Conservation (phyloP, 768 basidiomycete genomes). For the Lentinus tigrinus region DNA sequence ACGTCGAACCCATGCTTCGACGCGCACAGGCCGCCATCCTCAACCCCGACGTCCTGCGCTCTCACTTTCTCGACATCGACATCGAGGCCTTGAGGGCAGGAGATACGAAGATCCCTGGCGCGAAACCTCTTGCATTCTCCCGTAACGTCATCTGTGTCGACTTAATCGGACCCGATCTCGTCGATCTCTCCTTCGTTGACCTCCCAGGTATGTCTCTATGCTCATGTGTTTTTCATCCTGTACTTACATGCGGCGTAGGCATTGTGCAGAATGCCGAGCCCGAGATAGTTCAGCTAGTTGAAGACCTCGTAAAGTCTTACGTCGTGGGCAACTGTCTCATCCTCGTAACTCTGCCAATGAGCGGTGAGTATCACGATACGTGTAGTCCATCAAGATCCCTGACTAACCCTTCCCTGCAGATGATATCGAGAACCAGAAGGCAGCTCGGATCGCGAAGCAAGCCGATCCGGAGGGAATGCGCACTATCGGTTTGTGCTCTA, state of each 20-base stretch:
- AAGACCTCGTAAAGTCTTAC: conserved; percentile 47
- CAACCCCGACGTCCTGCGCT: conserved; percentile 39
- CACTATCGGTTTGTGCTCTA: conserved; percentile 55
- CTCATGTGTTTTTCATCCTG: not conserved
- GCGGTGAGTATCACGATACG: conserved; percentile 35
- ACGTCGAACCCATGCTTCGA: conserved; percentile 55
- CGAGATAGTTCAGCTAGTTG: conserved; percentile 43
- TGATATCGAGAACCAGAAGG: conserved; percentile 78
- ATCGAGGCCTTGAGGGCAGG: not conserved
- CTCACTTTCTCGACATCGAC: conserved; percentile 8
- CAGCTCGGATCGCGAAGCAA: conserved; percentile 57
- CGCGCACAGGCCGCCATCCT: conserved; percentile 65
- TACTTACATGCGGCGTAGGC: conserved; percentile 29
- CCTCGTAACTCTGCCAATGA: conserved; percentile 53
- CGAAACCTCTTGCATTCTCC: conserved; percentile 25
- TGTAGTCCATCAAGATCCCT: not conserved
- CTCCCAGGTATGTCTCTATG: conserved; percentile 20
- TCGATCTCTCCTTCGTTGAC: conserved; percentile 29
- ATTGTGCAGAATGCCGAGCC: conserved; percentile 50
- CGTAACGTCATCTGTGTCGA: conserved; percentile 29
- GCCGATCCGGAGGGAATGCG: conserved; percentile 60
- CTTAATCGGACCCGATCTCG: conserved; percentile 24
- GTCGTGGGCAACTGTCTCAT: conserved; percentile 54
- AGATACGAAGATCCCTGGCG: too few relatives aligned
- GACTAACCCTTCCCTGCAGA: conserved; percentile 37